These are phyloP conservation scores for Tetrahymena borealis DNA, from an alignment of 73 alveolate genomes.

Conservation along the genomic window DNA sequence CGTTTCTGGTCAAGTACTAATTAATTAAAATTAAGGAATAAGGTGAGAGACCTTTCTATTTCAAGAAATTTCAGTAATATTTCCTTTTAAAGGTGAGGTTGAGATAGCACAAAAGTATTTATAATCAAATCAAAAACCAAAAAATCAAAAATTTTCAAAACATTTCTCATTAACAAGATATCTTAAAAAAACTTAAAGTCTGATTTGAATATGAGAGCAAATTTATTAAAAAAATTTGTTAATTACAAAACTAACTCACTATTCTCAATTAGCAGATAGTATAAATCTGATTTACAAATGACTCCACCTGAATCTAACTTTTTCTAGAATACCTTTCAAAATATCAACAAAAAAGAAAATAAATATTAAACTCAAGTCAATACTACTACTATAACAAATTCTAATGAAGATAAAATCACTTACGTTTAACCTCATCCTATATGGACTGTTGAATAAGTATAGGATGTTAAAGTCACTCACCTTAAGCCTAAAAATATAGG, in stretches of 20 bases:
- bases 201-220: background rate
- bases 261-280: background rate
- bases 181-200: background rate
- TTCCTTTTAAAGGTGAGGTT: background rate
- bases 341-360: background rate
- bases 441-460: constrained; percentile 14
- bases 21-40: background rate
- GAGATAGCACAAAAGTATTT: too few species aligned
- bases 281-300: background rate
- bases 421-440: constrained; percentile 16
- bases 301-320: background rate
- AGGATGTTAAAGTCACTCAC: constrained; percentile 4
- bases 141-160: too few species aligned
- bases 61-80: background rate
- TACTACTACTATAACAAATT: background rate
- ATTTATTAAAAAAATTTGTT: background rate
- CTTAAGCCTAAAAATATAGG: constrained; percentile 12
- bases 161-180: background rate
- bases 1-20: background rate
- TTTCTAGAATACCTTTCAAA: background rate
- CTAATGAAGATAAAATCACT: background rate
- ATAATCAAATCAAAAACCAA: too few species aligned
- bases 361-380: background rate
- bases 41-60: background rate
- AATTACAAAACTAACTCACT: background rate